Evolutionary conservation across 345 rosid genomes (phyloP), one percentile per base, ranked within the genome.

Genomic region (Lumnitzera racemosa): DNA sequence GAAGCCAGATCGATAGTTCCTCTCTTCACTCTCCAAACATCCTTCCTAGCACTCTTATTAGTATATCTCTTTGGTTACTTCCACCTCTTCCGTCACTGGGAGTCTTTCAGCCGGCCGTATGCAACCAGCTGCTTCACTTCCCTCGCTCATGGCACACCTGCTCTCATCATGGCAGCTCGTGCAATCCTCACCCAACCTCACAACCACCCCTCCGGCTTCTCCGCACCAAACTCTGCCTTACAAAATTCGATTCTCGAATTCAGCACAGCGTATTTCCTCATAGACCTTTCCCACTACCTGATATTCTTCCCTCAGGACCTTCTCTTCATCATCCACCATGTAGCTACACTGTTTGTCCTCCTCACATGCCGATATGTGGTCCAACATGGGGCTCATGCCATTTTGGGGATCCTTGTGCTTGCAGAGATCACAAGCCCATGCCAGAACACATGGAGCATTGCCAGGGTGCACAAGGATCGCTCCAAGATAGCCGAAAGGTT

Each of bases 241-340:
- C 84, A 92, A 50, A 58, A 74, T 78, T 20, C 69, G 2, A 89
- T 80, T 4, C 83, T 92, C 24, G 94, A 92, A n/a, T 87, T 70
- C 83, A 87, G 96, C 62, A 74, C 78, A 62, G 90, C 83, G 13
- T 92, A 87, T 67, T 92, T 92, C 88, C 64, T 73, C 15, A 24
- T 77, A 47, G 98, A 85, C 76, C 85, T 89, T 27, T 50, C 85
- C 25, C 98, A 92, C 68, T 87, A 85, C 79, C 24, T 85, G 1
- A 36, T 81, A 49, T 85, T 87, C 77, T 52, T 70, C 75, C 98
- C 91, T 5, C 57, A 23, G 36, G 94, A 89, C 48, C 14, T 58
- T 15, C 81, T 92, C 80, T 87, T 92, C 83, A 83, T 89, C 52
- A 72, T 85, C 76, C 98, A 89, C 74, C 98, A 92, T 57, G n/a